These are phyloP conservation scores for Astragalus glycyphyllos DNA, from an alignment of 306 rosid species.

Conservation along the genomic window DNA sequence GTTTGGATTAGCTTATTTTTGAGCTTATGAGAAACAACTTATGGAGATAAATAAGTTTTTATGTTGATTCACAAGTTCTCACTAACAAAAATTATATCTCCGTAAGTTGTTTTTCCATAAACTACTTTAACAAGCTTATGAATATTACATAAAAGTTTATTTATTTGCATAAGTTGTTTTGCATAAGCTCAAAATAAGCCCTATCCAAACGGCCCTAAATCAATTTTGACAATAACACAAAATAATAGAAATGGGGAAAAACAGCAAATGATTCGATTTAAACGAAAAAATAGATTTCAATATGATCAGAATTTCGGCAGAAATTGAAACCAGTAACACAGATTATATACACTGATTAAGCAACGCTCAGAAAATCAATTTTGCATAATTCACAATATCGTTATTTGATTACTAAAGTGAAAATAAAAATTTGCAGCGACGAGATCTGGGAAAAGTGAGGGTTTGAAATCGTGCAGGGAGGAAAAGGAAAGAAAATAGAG, in stretches of 20 bases:
- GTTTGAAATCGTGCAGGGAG: neutral
- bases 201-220: too few species aligned
- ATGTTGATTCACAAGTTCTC: too few species aligned
- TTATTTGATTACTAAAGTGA: neutral
- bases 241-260: neutral
- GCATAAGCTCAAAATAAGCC: too few species aligned
- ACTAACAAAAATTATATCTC: too few species aligned
- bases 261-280: neutral
- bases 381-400: neutral
- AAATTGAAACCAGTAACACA: neutral
- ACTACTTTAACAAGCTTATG: too few species aligned
- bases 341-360: neutral
- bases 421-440: neutral
- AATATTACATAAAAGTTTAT: too few species aligned
- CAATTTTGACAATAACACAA: neutral
- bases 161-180: too few species aligned
- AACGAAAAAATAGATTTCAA: conserved; percentile 6
- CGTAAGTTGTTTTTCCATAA: too few species aligned
- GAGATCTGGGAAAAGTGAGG: conserved; percentile 33
- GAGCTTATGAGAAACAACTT: too few species aligned
- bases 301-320: neutral
- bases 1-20: too few species aligned
- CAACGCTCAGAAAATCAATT: neutral
- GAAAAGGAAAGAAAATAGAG: neutral
- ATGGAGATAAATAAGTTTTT: too few species aligned